Conservation (phyloP, 495 filamentous ascomycete species). For the Lentithecium fluviatile region DNA sequence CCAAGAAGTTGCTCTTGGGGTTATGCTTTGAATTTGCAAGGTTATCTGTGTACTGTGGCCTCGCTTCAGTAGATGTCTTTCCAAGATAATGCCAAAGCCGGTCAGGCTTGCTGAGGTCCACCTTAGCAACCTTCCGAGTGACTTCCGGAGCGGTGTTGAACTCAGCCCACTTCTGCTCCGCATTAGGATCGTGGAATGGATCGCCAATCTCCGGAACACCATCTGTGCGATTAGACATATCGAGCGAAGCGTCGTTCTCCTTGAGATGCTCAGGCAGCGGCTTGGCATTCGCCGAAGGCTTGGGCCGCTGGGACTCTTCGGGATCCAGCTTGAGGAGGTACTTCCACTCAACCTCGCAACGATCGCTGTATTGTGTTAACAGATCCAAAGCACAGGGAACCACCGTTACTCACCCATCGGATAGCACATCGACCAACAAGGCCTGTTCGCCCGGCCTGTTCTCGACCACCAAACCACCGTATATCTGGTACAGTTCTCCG, state of each 20-base stretch:
- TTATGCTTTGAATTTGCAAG: constrained; percentile 56
- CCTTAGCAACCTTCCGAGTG: constrained; percentile 54
- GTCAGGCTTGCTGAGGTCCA: constrained; percentile 66
- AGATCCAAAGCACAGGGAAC: neutral
- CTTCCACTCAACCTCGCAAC: constrained; percentile 73
- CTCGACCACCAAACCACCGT: constrained; percentile 84
- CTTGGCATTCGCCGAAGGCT: constrained; percentile 61
- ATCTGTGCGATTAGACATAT: constrained; percentile 46
- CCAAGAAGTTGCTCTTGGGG: constrained; percentile 61
- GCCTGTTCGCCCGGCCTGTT: constrained; percentile 75
- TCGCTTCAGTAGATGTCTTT: constrained; percentile 83
- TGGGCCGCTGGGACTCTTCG: constrained; percentile 61
- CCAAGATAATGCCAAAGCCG: constrained; percentile 91
- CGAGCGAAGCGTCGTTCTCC: constrained; percentile 35
- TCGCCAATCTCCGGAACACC: constrained; percentile 56
- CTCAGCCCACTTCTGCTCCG: constrained; percentile 73
- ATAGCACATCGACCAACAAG: constrained; percentile 79
- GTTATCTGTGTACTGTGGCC: constrained; percentile 88
- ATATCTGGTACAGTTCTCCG: constrained; percentile 64
- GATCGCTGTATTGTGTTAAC: constrained; percentile 53
- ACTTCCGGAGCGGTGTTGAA: constrained; percentile 61
- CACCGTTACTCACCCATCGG: constrained; percentile 68
- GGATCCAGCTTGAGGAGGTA: constrained; percentile 69
- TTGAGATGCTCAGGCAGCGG: constrained; percentile 59
- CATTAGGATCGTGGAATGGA: constrained; percentile 57